A percentile compares a stretch with the other conserved stretches of the same genome.
phyloP scores from a whole-genome alignment of 169 alveolate species.

The Cryptosporidium ryanae region DNA sequence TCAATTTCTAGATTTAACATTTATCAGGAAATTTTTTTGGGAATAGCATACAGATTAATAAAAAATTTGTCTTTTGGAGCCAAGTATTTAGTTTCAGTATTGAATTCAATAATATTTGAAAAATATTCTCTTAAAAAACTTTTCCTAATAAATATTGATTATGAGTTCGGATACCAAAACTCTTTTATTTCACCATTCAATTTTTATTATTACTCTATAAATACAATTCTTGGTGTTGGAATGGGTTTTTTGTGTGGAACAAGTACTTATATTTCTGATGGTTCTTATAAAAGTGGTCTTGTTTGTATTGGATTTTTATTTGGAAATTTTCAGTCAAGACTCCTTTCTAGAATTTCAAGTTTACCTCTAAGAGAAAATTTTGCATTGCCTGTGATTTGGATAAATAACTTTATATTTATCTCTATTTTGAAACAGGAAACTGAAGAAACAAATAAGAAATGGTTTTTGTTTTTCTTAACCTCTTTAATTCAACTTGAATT shows the following conservation, averaged over 20 bases:
- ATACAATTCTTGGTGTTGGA: conserved; percentile 58
- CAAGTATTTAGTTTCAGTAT: not conserved
- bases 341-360: conserved; percentile 75
- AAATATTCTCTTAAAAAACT: not conserved
- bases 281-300: conserved; percentile 73
- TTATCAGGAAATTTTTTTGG: conserved; percentile 75
- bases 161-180: not conserved
- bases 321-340: conserved; percentile 71
- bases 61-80: not conserved
- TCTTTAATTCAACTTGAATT: conserved; percentile 23
- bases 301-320: conserved; percentile 76
- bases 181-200: conserved; percentile 66
- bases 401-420: conserved; percentile 28
- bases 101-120: conserved; percentile 10
- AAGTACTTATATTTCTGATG: conserved; percentile 39
- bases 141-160: not conserved
- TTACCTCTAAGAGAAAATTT: conserved; percentile 79
- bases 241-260: conserved; percentile 60
- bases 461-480: conserved; percentile 19
- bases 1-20: conserved; percentile 78
- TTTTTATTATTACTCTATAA: conserved; percentile 66
- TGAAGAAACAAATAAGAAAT: not conserved
- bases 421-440: conserved; percentile 1
- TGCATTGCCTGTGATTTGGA: conserved; percentile 79
- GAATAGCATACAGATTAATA: conserved; percentile 70